Percentiles rank a stretch among this genome's conserved stretches.
Evolutionary conservation across 148 eudicot genomes (phyloP).

Genomic region (Nepenthes gracilis): DNA sequence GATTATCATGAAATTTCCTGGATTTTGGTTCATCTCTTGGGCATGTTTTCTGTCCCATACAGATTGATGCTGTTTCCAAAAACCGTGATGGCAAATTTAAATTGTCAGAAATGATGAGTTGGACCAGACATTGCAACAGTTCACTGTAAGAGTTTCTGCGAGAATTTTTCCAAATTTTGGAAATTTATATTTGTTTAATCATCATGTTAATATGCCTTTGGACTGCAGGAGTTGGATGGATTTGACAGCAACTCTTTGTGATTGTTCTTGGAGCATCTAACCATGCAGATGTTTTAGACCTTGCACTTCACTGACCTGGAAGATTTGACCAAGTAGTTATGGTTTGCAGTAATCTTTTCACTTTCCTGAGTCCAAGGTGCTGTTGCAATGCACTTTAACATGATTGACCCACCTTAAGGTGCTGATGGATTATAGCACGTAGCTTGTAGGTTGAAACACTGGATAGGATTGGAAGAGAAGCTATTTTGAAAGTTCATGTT

Average conservation of each 20-base stretch:
- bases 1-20: conserved; percentile 1
- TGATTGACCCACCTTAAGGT: background rate
- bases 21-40: background rate
- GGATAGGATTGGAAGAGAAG: conserved; percentile 86
- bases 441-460: conserved; percentile 78
- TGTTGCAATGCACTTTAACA: background rate
- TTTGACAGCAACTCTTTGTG: conserved; percentile 88
- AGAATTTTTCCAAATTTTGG: background rate
- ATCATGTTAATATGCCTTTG: conserved; percentile 21
- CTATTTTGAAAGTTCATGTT: conserved; percentile 78
- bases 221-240: conserved; percentile 95
- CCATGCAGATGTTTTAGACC: conserved; percentile 85
- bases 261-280: conserved; percentile 96
- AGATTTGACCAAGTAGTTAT: conserved; percentile 85
- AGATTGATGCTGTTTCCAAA: conserved; percentile 98
- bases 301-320: conserved; percentile 92
- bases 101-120: conserved; percentile 94
- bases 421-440: conserved; percentile 7
- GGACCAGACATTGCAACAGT: conserved; percentile 87
- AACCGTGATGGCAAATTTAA: conserved; percentile 87
- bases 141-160: conserved; percentile 41
- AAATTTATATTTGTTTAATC: conserved; percentile 10
- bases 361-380: background rate
- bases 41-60: conserved; percentile 19
- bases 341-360: conserved; percentile 23